A percentile compares a stretch with the other conserved stretches of the same genome.
These are phyloP conservation scores for Oidiodendron maius DNA, from an alignment of 495 filamentous ascomycete species.

Conservation along the genomic window DNA sequence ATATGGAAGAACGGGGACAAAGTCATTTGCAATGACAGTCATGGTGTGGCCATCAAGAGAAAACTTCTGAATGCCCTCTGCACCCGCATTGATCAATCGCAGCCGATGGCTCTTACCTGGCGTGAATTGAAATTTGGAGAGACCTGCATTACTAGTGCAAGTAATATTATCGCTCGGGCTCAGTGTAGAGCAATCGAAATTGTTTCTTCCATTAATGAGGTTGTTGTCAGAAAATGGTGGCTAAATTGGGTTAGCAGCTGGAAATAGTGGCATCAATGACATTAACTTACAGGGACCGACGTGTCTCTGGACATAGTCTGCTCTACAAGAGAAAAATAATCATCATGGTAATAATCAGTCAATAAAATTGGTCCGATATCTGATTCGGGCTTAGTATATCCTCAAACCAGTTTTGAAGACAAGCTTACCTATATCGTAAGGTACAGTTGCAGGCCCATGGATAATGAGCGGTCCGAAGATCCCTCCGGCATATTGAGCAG, in stretches of 20 bases:
- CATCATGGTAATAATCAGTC: conserved; percentile 39
- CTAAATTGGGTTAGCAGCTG: neutral
- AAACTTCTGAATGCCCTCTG: conserved; percentile 43
- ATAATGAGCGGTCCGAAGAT: conserved; percentile 40
- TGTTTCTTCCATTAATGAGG: conserved; percentile 47
- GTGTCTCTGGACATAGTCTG: conserved; percentile 26
- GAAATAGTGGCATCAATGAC: too few species aligned
- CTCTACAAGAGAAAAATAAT: conserved; percentile 35
- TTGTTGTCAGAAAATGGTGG: conserved; percentile 33
- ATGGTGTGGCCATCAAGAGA: conserved; percentile 44
- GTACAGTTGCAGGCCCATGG: conserved; percentile 25
- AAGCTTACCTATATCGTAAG: conserved; percentile 31
- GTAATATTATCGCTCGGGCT: conserved; percentile 18
- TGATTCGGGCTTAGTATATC: neutral
- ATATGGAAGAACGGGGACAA: conserved; percentile 47
- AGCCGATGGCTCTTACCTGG: conserved; percentile 42
- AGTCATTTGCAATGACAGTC: conserved; percentile 44
- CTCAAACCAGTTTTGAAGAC: too few species aligned
- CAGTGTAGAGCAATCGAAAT: conserved; percentile 40
- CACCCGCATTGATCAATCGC: conserved; percentile 44
- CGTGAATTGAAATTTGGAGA: conserved; percentile 42
- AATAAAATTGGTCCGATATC: conserved; percentile 43
- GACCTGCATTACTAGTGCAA: conserved; percentile 36
- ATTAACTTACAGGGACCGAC: conserved; percentile 16
- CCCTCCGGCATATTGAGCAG: conserved; percentile 47